Percentiles rank a stretch among this genome's conserved stretches.
phyloP scores from a whole-genome alignment of 2,329 filamentous ascomycete genomes.

The Beauveria caledonica region DNA sequence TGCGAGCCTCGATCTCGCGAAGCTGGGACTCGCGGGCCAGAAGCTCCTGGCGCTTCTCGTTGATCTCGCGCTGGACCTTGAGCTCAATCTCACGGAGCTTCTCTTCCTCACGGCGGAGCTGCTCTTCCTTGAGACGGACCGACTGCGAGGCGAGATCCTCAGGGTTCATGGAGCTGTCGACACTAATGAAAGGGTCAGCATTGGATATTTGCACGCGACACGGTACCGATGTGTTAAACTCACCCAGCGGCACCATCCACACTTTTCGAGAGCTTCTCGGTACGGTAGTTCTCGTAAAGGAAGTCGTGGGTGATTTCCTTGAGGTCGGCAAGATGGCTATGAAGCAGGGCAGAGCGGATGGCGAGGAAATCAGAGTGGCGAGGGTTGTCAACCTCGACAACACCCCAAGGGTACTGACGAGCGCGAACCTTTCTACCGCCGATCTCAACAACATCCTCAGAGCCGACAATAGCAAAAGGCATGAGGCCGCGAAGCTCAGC shows the following conservation, averaged over 20 bases:
- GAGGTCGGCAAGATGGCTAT: constrained; percentile 94
- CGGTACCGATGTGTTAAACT: constrained; percentile 32
- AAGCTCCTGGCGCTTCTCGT: constrained; percentile 98
- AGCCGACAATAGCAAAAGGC: constrained; percentile 98
- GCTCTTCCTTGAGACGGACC: constrained; percentile 98
- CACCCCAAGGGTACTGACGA: constrained; percentile 97
- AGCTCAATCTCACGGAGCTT: constrained; percentile 98
- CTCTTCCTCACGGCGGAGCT: constrained; percentile 97
- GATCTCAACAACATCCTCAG: constrained; percentile 90
- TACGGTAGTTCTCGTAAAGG: constrained; percentile 99
- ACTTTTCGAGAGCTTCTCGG: constrained; percentile 99
- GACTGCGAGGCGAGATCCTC: constrained; percentile 96
- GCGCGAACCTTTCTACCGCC: constrained; percentile 87
- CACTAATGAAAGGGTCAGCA: constrained; percentile 38
- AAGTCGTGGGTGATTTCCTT: constrained; percentile 99
- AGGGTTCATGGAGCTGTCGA: constrained; percentile 81
- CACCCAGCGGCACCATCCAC: constrained; percentile 90
- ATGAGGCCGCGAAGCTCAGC: constrained; percentile 94
- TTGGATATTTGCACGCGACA: background rate
- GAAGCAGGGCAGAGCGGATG: constrained; percentile 89
- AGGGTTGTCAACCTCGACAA: constrained; percentile 98
- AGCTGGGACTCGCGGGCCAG: constrained; percentile 96
- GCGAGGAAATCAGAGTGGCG: constrained; percentile 98
- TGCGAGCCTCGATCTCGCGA: constrained; percentile 95
- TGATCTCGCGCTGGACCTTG: constrained; percentile 99